Base-by-base conservation (phyloP, 176 grass and related monocot genomes). In the Aegilops tauschii region DNA sequence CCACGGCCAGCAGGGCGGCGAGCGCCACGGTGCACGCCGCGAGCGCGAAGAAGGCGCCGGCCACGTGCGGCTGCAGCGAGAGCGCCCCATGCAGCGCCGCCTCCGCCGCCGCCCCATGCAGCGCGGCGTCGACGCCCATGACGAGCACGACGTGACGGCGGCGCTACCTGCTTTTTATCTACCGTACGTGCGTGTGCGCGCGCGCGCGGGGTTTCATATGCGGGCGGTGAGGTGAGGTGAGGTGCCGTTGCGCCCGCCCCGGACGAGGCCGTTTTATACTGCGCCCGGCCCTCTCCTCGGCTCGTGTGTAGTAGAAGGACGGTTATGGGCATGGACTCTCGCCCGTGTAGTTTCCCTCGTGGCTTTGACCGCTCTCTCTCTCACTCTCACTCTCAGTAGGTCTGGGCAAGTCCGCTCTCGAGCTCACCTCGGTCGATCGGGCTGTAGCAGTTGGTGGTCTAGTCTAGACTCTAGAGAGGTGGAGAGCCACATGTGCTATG, bases 1-100 rank as follows among this genome's bases (percentile, higher is more conserved):
- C 21, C 68, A 84, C 61, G 35, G 84, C 86, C 14, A 91, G 85
- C 14, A 98, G 85, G 2, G 74, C 82, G 1, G 89, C 85, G 9
- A 98, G 79, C 11, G 89, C 80, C 56, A 87, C 87, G 25, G 88
- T 79, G 81, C 65, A 84, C 45, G 27, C 87, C 35, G 91, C 72
- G 11, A 89, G 73, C 39, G 75, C 80, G 76, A 90, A 92, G 61
- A 98, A 77, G 61, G 42, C 69, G 67, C 76, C 8, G 73, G 92
- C 77, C 44, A 93, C 82, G 83, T 88, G 87, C 40, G 85, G 73
- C 63, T 89, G 84, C 45, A 91, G 31, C 50, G 83, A 88, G 3
- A 64, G 47, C 74, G 87, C 85, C 69, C 44, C 70, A 21, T 49
- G 80, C 35, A 88, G 66, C 89, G 73, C 67, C 40, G 88, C 85